Conservation (phyloP, 345 rosid species). For the Theobroma cacao region DNA sequence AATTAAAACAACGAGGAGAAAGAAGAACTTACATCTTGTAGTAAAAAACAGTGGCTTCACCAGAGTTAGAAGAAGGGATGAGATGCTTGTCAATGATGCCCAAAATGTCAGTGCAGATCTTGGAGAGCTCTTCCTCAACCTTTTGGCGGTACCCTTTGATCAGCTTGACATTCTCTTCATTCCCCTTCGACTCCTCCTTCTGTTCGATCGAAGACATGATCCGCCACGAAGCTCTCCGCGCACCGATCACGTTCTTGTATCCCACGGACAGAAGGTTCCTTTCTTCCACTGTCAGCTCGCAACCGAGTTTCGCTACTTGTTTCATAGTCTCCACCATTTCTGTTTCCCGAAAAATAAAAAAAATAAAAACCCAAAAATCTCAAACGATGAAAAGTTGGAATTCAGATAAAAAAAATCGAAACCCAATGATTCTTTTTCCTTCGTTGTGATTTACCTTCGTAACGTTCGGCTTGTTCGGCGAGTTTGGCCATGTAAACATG, state of each 20-base stretch:
- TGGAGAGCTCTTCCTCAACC: conserved; percentile 92
- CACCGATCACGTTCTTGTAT: conserved; percentile 92
- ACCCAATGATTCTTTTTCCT: not conserved
- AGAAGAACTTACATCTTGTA: conserved; percentile 74
- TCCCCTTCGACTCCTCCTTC: conserved; percentile 92
- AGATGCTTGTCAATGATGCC: conserved; percentile 83
- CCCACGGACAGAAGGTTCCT: conserved; percentile 96
- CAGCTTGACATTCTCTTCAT: conserved; percentile 76
- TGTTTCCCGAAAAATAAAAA: conserved; percentile 19
- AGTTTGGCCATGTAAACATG: conserved; percentile 94
- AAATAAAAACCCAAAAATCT: not conserved
- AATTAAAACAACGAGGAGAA: too few relatives aligned
- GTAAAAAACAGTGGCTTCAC: conserved; percentile 98
- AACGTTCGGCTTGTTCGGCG: conserved; percentile 94
- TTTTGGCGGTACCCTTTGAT: conserved; percentile 79
- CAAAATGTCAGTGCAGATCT: conserved; percentile 83
- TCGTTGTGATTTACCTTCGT: too few relatives aligned
- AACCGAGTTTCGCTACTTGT: conserved; percentile 67
- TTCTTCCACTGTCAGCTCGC: conserved; percentile 94
- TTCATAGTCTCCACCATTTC: conserved; percentile 99
- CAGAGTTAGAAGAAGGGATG: conserved; percentile 73
- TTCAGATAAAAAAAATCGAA: not conserved
- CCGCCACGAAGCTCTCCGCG: conserved; percentile 94
- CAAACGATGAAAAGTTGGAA: not conserved
- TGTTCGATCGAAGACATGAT: conserved; percentile 97